A percentile compares a stretch with the other conserved stretches of the same genome.
Conservation (phyloP, 2,329 filamentous ascomycete species). For the Xylariaceae sp. region DNA sequence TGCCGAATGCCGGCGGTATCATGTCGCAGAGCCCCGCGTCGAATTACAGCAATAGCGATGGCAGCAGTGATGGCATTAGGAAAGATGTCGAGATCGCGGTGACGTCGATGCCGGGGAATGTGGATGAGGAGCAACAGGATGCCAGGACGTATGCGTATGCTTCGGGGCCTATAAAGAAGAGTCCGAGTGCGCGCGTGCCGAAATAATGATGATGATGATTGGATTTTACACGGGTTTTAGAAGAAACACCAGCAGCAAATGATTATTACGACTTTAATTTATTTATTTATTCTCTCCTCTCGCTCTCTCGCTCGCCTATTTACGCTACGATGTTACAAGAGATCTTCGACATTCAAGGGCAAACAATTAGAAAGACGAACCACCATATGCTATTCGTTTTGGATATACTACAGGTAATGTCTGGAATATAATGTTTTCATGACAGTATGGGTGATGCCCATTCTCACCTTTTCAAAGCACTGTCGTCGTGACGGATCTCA, state of each 20-base stretch:
- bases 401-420: background rate
- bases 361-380: too few relatives aligned
- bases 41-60: conserved; percentile 1
- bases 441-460: too few relatives aligned
- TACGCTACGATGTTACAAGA: background rate
- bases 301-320: background rate
- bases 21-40: background rate
- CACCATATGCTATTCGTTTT: too few relatives aligned
- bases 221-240: background rate
- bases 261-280: background rate
- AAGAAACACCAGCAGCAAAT: background rate
- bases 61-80: conserved; percentile 11
- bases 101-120: conserved; percentile 2
- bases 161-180: conserved; percentile 9
- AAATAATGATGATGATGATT: background rate
- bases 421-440: background rate
- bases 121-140: conserved; percentile 3
- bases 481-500: too few relatives aligned
- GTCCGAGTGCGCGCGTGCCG: background rate
- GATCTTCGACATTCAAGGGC: background rate
- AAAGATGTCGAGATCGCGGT: conserved; percentile 18
- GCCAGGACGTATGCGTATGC: conserved; percentile 6
- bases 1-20: conserved; percentile 14
- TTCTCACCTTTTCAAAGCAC: too few relatives aligned
- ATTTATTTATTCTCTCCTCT: background rate